Evolutionary conservation across 2,329 filamentous ascomycete species (phyloP), one percentile per base, ranked within the genome.

Genomic region (Pseudopyrenochaeta lycopersici): DNA sequence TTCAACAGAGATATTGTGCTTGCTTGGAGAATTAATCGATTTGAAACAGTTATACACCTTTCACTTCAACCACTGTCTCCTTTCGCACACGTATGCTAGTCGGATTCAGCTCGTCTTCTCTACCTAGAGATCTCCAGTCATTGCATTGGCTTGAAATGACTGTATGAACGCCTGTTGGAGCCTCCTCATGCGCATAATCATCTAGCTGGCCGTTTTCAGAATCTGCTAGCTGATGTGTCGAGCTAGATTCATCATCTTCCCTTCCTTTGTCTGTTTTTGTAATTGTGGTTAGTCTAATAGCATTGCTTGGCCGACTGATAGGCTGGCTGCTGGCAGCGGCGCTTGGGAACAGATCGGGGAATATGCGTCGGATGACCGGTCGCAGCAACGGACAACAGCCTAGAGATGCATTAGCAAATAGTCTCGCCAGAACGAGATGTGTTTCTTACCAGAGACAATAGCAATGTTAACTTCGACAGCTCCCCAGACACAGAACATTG

Each of bases 401-500:
- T 47, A 38, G 15, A 38, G 29, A 32, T 38, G 7, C 12, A 15
- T 47, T 29, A 47, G 44, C 18, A 15, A 23, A 36, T 36, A 18
- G 4, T 9, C 4, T 12, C 2, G 44, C 5, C 15, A 31, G 30
- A 36, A 11, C 4, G 23, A 27, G 23, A 27, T 27, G 23, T 36
- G 18, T 36, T 36, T 42, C 18, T 42, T 42, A 52, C 49, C 49
- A 52, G 49, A 52, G 11, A 52, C 49, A 12, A 47, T 27, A 7
- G 44, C 41, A 7, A 46, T 40, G 31, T 53, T 44, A 2, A 53
- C 49, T 33, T 53, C 50, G 23, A 53, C 50, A 9, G 46, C 40
- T 7, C 52, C 52, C 40, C 40, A 50, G 20, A 54, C 48, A 42
- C 52, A 54, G 11, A 49, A 54, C 15, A 44, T 49, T 4, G 52